A percentile compares a stretch with the other conserved stretches of the same genome.
phyloP scores from a whole-genome alignment of 768 basidiomycete species.

The Lactarius evosmus region DNA sequence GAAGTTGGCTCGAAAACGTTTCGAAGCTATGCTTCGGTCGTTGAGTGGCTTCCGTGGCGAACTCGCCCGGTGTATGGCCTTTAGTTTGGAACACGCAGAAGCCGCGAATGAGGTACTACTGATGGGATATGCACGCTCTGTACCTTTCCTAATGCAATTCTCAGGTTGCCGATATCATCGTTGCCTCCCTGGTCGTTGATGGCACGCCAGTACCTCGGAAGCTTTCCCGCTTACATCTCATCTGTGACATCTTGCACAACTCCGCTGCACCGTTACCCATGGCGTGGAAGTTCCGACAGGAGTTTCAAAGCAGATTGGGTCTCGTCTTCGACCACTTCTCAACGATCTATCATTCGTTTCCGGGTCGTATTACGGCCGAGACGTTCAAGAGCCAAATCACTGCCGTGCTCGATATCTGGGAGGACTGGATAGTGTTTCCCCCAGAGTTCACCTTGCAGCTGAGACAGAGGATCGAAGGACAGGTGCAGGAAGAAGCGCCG shows the following conservation, averaged over 20 bases:
- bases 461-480: slow-evolving; percentile 70
- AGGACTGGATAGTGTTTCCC: slow-evolving; percentile 96
- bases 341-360: slow-evolving; percentile 92
- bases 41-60: slow-evolving; percentile 85
- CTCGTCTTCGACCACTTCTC: slow-evolving; percentile 94
- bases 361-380: slow-evolving; percentile 93
- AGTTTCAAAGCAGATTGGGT: slow-evolving; percentile 89
- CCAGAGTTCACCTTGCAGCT: slow-evolving; percentile 79
- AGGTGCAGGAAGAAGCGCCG: slow-evolving; percentile 33
- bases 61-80: slow-evolving; percentile 95
- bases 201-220: slow-evolving; percentile 97
- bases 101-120: slow-evolving; percentile 85
- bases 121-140: slow-evolving; percentile 8
- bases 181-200: slow-evolving; percentile 83
- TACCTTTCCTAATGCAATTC: not conserved
- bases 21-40: slow-evolving; percentile 87
- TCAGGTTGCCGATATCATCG: slow-evolving; percentile 87
- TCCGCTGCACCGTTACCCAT: slow-evolving; percentile 91
- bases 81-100: slow-evolving; percentile 94
- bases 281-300: slow-evolving; percentile 96
- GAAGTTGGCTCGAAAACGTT: slow-evolving; percentile 72
- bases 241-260: slow-evolving; percentile 98
- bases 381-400: slow-evolving; percentile 93
- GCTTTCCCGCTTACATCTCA: slow-evolving; percentile 89
- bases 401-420: slow-evolving; percentile 91